Conservation (phyloP, 2,329 filamentous ascomycete genomes). For the Xylariaceae sp. region DNA sequence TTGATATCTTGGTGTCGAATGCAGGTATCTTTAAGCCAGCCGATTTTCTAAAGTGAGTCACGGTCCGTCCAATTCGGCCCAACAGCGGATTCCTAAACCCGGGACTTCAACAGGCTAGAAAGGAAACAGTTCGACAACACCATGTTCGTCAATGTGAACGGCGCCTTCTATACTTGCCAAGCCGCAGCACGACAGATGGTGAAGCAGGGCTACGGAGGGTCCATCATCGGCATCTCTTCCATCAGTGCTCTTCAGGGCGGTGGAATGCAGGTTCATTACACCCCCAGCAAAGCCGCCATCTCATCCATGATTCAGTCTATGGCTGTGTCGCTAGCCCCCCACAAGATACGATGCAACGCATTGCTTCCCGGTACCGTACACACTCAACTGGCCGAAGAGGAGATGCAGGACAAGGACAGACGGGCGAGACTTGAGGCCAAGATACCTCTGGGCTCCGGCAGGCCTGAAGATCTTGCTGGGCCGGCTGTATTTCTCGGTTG, state of each 20-base stretch:
- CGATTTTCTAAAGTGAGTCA: not conserved
- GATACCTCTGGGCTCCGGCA: conserved; percentile 60
- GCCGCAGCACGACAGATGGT: conserved; percentile 63
- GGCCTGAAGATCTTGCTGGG: conserved; percentile 61
- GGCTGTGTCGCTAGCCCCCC: conserved; percentile 61
- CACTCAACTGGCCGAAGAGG: conserved; percentile 66
- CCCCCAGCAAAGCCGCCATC: conserved; percentile 68
- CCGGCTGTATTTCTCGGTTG: conserved; percentile 69
- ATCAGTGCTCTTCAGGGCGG: conserved; percentile 64
- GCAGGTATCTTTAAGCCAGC: conserved; percentile 1
- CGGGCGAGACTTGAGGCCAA: conserved; percentile 62
- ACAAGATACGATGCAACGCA: conserved; percentile 66
- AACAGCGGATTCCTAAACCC: no score
- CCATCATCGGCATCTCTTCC: conserved; percentile 58
- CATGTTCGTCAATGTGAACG: conserved; percentile 51
- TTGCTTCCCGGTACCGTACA: conserved; percentile 66
- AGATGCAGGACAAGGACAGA: conserved; percentile 42
- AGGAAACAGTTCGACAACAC: conserved; percentile 1
- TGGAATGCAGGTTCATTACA: conserved; percentile 66
- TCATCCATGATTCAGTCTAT: conserved; percentile 65
- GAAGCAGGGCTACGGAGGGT: conserved; percentile 51
- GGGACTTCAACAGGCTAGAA: not conserved
- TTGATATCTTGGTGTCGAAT: conserved; percentile 1
- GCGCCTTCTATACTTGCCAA: conserved; percentile 64
- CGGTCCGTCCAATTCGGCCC: not conserved